A percentile compares a stretch with the other conserved stretches of the same genome.
phyloP scores from a whole-genome alignment of 2,329 filamentous ascomycete species.

The Decorospora gaudefroyi region DNA sequence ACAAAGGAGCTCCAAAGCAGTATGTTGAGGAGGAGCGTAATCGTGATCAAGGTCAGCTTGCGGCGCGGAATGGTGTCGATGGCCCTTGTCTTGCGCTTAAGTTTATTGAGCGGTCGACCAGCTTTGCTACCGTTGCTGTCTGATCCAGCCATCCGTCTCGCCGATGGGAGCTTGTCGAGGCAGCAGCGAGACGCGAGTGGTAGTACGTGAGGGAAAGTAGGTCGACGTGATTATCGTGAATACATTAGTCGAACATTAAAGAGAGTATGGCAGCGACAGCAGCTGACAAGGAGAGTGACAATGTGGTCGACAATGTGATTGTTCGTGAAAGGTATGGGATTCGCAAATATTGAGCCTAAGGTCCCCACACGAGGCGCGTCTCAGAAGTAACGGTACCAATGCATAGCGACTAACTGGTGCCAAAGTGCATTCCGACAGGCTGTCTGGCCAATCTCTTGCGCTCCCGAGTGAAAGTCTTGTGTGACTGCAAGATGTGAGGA shows the following conservation, averaged over 20 bases:
- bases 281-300: constrained; percentile 11
- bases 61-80: constrained; percentile 33
- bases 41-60: constrained; percentile 40
- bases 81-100: constrained; percentile 14
- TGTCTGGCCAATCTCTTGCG: constrained; percentile 2
- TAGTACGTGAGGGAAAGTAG: constrained; percentile 5
- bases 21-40: constrained; percentile 42
- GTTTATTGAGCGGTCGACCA: constrained; percentile 23
- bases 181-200: constrained; percentile 4
- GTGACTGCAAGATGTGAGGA: constrained; percentile 18
- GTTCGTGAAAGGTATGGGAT: constrained; percentile 23
- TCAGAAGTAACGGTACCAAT: constrained; percentile 30
- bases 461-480: constrained; percentile 21
- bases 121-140: constrained; percentile 25
- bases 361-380: constrained; percentile 33
- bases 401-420: constrained; percentile 17
- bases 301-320: constrained; percentile 19
- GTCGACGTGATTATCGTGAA: constrained; percentile 26
- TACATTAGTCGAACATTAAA: constrained; percentile 15
- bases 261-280: constrained; percentile 12
- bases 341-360: constrained; percentile 34
- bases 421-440: constrained; percentile 29
- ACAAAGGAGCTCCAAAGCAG: constrained; percentile 43
- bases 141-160: constrained; percentile 7
- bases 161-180: not conserved